phyloP scores from a whole-genome alignment of 441 rosid species.

The Mallotus japonicus region DNA sequence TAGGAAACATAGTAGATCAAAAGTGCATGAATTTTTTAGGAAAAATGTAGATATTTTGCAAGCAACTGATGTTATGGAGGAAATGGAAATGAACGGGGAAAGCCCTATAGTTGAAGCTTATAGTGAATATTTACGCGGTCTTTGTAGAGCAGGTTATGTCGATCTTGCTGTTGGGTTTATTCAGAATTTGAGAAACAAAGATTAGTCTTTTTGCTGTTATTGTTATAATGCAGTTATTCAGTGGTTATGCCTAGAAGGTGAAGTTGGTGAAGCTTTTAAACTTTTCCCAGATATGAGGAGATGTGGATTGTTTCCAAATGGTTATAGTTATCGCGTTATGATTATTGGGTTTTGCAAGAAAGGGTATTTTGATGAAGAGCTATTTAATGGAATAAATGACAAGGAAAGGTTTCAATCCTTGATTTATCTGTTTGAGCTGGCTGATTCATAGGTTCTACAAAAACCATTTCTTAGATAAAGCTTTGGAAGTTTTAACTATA shows the following conservation, averaged over 20 bases:
- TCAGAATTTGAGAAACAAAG: constrained; percentile 25
- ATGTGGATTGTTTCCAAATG: constrained; percentile 38
- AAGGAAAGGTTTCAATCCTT: constrained; percentile 34
- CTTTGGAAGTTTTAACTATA: constrained; percentile 32
- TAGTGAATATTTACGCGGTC: constrained; percentile 42
- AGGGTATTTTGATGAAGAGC: constrained; percentile 39
- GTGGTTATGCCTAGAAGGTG: constrained; percentile 49
- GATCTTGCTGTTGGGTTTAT: constrained; percentile 37
- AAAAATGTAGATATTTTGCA: constrained; percentile 22
- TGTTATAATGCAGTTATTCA: constrained; percentile 57
- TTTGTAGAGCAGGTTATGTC: constrained; percentile 42
- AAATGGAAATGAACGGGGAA: constrained; percentile 41
- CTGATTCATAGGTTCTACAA: constrained; percentile 46
- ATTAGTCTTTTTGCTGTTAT: constrained; percentile 36
- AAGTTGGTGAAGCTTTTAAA: constrained; percentile 33
- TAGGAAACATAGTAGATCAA: constrained; percentile 1
- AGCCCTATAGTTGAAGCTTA: constrained; percentile 42
- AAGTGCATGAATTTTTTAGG: constrained; percentile 23
- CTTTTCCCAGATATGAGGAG: constrained; percentile 50
- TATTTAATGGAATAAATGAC: constrained; percentile 45
- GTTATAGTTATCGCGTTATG: constrained; percentile 52
- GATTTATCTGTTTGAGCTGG: constrained; percentile 28
- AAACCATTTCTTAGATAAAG: constrained; percentile 37
- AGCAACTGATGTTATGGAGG: constrained; percentile 38
- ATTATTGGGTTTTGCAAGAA: constrained; percentile 49